Percentiles rank a stretch among this genome's conserved stretches.
Conservation (phyloP, 495 filamentous ascomycete species). For the Halenospora varia region DNA sequence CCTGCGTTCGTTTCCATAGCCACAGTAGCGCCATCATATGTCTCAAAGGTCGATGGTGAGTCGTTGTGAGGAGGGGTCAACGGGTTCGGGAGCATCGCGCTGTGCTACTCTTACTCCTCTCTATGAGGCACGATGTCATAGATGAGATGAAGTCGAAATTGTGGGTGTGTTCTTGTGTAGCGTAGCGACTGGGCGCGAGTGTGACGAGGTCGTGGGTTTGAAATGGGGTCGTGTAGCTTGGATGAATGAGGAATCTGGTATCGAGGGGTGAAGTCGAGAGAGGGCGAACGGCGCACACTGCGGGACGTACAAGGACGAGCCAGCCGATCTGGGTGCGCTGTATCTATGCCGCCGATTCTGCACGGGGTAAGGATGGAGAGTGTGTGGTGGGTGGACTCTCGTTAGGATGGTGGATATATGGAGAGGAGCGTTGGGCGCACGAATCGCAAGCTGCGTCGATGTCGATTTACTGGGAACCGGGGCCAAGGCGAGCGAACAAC, state of each 20-base stretch:
- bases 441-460: too few species aligned
- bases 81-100: conserved; percentile 18
- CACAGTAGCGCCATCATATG: conserved; percentile 2
- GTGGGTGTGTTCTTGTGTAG: conserved; percentile 7
- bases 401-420: background rate
- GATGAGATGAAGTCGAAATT: conserved; percentile 18
- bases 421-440: background rate
- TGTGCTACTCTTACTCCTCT: conserved; percentile 13
- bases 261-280: background rate
- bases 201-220: background rate
- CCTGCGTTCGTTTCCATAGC: background rate
- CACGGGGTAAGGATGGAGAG: background rate
- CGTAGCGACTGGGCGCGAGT: background rate
- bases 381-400: background rate
- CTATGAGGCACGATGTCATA: conserved; percentile 9
- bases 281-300: background rate
- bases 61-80: conserved; percentile 13
- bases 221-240: conserved; percentile 14
- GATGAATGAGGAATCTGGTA: conserved; percentile 1
- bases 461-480: background rate
- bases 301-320: background rate
- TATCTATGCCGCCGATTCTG: background rate
- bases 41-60: conserved; percentile 3
- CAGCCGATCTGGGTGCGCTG: background rate
- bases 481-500: background rate